Base-by-base conservation (phyloP, 805 yeast genomes). In the Kuraishia floccosa region DNA sequence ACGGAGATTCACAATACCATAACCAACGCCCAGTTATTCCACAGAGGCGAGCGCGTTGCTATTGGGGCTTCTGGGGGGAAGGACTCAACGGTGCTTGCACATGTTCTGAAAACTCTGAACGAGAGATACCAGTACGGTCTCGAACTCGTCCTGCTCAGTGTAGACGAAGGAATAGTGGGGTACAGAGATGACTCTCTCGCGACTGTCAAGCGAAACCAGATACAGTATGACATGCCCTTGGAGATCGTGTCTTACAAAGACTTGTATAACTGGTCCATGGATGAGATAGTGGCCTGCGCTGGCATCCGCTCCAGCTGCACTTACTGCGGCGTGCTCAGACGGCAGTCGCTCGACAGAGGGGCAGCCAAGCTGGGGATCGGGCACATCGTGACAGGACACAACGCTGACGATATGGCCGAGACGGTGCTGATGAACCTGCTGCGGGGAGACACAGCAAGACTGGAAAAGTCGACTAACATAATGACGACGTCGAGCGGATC, bases 51-150 rank as follows among this genome's bases (percentile, higher is more conserved):
- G 47, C 68, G 60, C 17, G 87, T 91, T 2, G 98, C 97, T 12
- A 87, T 91, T 16, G 99, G 99, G 12, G 99, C 99, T 0, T 84
- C 96, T 1, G 99, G 99, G 17, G 99, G 99, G 32, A 91, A 91
- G 46, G 99, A 91, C 52, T 84, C 96, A 4, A 91, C 99, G 0
- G 99, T 91, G 1, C 58, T 91, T 19, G 98, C 97, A 0, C 74
- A 87, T 28, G 72, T 91, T 3, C 54, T 91, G 53, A 91, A 86
- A 47, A 71, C 89, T 0, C 59, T 91, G 38, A 91, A 91, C 49
- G 96, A 86, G 46, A 61, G 96, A 35, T 73, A 91, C 55, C 58
- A 82, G 46, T 91, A 91, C 52, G 95, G 95, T 0, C 67, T 91
- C n/a, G 65, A 83, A 12, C 69, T 91, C 33, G 85, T 82, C 3